These are phyloP conservation scores for Floccularia luteovirens DNA, from an alignment of 768 basidiomycete species.

Conservation along the genomic window DNA sequence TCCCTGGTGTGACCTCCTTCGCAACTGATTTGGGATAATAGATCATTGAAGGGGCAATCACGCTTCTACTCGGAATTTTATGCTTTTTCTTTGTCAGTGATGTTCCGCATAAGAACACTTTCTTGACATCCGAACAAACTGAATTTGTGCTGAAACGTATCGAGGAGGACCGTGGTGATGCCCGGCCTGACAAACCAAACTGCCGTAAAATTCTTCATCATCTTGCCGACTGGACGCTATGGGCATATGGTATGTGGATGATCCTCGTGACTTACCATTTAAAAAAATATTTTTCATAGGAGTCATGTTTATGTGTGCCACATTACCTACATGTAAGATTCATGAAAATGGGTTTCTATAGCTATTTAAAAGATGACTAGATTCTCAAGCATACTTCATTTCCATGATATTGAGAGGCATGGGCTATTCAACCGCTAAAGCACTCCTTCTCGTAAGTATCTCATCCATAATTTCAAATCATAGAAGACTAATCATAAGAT, in stretches of 20 bases:
- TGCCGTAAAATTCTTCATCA: constrained; percentile 25
- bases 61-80: constrained; percentile 30
- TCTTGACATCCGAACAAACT: constrained; percentile 35
- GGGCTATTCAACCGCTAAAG: constrained; percentile 27
- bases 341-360: background rate
- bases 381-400: constrained; percentile 37
- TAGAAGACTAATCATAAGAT: background rate
- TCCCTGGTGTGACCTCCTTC: background rate
- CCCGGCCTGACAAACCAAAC: constrained; percentile 35
- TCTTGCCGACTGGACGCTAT: constrained; percentile 37
- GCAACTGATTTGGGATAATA: constrained; percentile 7
- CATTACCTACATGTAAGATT: constrained; percentile 31
- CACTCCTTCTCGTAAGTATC: constrained; percentile 33
- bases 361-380: constrained; percentile 9
- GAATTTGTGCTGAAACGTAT: constrained; percentile 35
- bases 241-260: constrained; percentile 33
- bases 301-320: constrained; percentile 36
- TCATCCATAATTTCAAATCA: background rate
- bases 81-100: constrained; percentile 35
- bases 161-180: constrained; percentile 44
- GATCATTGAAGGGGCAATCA: constrained; percentile 39
- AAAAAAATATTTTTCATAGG: constrained; percentile 14
- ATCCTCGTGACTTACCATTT: background rate
- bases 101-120: constrained; percentile 39
- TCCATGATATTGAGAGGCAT: constrained; percentile 37